Conservation (phyloP, 2,329 filamentous ascomycete genomes). For the Berkeleyomyces rouxiae region DNA sequence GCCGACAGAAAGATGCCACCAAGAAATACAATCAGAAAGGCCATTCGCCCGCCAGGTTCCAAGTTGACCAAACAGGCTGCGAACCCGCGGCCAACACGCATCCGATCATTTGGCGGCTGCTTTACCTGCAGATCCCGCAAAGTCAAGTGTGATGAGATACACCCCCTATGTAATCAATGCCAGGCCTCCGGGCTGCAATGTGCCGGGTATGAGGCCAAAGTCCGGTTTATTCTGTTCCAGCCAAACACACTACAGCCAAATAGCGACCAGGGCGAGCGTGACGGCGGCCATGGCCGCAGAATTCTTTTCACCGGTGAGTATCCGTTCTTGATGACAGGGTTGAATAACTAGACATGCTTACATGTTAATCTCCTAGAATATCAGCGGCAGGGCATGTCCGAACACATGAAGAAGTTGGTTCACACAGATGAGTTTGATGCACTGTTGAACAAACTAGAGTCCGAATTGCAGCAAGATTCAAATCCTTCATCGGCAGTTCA, state of each 20-base stretch:
- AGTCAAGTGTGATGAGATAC: constrained; percentile 11
- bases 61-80: neutral
- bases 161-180: constrained; percentile 7
- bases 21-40: neutral
- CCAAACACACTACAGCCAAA: neutral
- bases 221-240: constrained; percentile 9
- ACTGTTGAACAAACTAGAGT: neutral
- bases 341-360: neutral
- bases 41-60: neutral
- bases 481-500: neutral
- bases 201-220: constrained; percentile 10
- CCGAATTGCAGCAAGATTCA: neutral
- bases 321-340: neutral
- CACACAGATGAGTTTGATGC: neutral
- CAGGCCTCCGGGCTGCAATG: constrained; percentile 1
- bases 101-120: constrained; percentile 9
- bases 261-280: neutral
- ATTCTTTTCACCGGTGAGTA: constrained; percentile 10
- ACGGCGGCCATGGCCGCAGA: constrained; percentile 9
- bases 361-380: neutral
- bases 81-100: neutral
- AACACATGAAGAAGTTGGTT: neutral
- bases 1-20: too few species aligned
- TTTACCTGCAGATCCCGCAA: constrained; percentile 11
- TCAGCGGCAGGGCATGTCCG: constrained; percentile 5